Evolutionary conservation across 2,329 filamentous ascomycete species (phyloP), one percentile per base, ranked within the genome.

Genomic region (Podosphaera fusca): DNA sequence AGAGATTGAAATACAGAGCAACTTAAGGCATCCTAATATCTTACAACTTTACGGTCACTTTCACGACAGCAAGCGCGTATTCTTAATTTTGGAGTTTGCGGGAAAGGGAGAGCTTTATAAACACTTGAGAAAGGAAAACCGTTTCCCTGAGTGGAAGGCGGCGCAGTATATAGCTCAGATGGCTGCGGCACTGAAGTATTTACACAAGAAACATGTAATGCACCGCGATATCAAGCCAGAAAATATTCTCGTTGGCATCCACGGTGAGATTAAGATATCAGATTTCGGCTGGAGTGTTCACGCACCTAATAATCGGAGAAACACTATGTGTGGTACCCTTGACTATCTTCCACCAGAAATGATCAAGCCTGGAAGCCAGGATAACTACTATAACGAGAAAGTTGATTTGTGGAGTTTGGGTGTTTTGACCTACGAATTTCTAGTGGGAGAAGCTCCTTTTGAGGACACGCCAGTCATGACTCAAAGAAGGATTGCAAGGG

Each of bases 201-300:
- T 95, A 51, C 89, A 95, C 74, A 87, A 87, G 69, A 96, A 96
- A 74, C 88, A 95, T 69, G 86, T 96, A 63, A 96, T 96, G 73
- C 90, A 96, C 71, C 79, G 89, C 59, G 89, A 96, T 65, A 96
- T 96, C 73, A 96, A 96, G 74, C 89, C 89, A 2, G 89, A 96
- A 71, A 96, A 96, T 66, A 96, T 96, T 61, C 77, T 96, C 30
- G 84, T 96, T 35, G 90, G 90, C 12, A 88, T 96, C 59, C 90
- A 96, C 67, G 92, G 89, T 62, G 92, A 98, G 74, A 89, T 98
- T 73, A 98, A 98, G 71, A 89, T 98, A 66, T 94, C 87, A 3
- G 92, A 98, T 70, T 98, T 96, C 67, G 90, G 92, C 55, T 98
- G 92, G 92, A 94, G 86, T 68, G 92, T 96, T 3, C 92, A 98